These are phyloP conservation scores for Penicillium psychrosexuale DNA, from an alignment of 2,329 filamentous ascomycete genomes.

Conservation along the genomic window DNA sequence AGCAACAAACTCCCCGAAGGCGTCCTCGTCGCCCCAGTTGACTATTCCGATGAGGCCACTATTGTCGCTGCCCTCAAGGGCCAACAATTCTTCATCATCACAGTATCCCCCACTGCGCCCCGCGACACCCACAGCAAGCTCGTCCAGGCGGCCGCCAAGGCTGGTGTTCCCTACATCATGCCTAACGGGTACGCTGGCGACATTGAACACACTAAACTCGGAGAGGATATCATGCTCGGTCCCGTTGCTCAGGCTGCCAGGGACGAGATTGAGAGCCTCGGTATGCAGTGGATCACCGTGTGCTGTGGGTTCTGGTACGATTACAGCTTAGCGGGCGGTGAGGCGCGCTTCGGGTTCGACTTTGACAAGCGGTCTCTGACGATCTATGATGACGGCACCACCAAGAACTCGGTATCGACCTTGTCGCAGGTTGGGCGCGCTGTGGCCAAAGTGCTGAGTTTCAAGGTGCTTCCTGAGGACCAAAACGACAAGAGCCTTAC, in stretches of 20 bases:
- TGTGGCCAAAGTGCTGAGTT: conserved; percentile 51
- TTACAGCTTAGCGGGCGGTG: conserved; percentile 44
- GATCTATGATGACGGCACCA: conserved; percentile 57
- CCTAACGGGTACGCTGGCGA: conserved; percentile 49
- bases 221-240: conserved; percentile 39
- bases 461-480: conserved; percentile 44
- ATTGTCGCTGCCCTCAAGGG: conserved; percentile 52
- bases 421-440: conserved; percentile 56
- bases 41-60: conserved; percentile 49
- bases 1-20: conserved; percentile 45
- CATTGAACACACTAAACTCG: conserved; percentile 28
- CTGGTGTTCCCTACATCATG: conserved; percentile 55
- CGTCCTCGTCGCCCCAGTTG: conserved; percentile 43
- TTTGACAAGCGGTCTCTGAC: conserved; percentile 44
- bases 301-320: conserved; percentile 55
- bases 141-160: conserved; percentile 54
- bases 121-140: conserved; percentile 50
- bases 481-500: conserved; percentile 36
- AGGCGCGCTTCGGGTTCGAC: conserved; percentile 50
- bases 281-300: conserved; percentile 47
- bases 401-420: conserved; percentile 48
- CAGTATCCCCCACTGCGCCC: conserved; percentile 47
- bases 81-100: conserved; percentile 59
- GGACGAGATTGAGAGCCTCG: conserved; percentile 42
- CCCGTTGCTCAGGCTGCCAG: conserved; percentile 22